Evolutionary conservation across 2,329 filamentous ascomycete genomes (phyloP).

Genomic region (Phialocephala subalpina): DNA sequence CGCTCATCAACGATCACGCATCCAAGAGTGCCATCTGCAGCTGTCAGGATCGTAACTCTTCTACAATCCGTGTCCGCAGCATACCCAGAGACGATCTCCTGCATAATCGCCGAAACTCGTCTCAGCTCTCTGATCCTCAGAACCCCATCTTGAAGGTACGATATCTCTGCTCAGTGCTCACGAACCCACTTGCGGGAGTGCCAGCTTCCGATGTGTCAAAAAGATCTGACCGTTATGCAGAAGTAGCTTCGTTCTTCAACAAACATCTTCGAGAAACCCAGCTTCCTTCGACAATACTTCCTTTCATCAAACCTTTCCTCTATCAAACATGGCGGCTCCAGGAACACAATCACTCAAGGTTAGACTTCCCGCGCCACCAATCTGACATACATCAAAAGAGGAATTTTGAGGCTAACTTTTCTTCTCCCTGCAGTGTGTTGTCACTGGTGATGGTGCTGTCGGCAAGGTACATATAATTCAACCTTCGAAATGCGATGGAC

Average conservation of each 20-base stretch:
- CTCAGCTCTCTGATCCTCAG: constrained; percentile 27
- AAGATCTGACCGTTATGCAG: constrained; percentile 41
- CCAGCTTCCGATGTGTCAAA: constrained; percentile 41
- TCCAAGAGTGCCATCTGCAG: constrained; percentile 7
- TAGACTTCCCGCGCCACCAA: constrained; percentile 41
- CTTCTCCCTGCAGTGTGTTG: constrained; percentile 77
- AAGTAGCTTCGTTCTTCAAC: constrained; percentile 29
- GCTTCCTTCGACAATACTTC: constrained; percentile 21
- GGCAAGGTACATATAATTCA: constrained; percentile 78
- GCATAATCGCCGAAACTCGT: constrained; percentile 29
- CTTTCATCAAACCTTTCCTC: constrained; percentile 27
- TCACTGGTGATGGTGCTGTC: constrained; percentile 98
- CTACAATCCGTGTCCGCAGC: background rate
- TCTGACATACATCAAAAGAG: constrained; percentile 23
- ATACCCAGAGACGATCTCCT: constrained; percentile 1
- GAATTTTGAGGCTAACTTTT: constrained; percentile 35
- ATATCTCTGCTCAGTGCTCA: constrained; percentile 25
- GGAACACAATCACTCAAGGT: constrained; percentile 94
- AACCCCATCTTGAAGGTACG: constrained; percentile 14
- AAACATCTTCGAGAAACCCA: constrained; percentile 31
- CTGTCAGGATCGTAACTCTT: constrained; percentile 4
- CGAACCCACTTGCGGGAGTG: constrained; percentile 30
- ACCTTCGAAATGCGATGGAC: background rate
- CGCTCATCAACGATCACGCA: background rate
- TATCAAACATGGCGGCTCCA: constrained; percentile 68